These are phyloP conservation scores for Escovopsis sp. DNA, from an alignment of 2,329 filamentous ascomycete species.

Conservation along the genomic window DNA sequence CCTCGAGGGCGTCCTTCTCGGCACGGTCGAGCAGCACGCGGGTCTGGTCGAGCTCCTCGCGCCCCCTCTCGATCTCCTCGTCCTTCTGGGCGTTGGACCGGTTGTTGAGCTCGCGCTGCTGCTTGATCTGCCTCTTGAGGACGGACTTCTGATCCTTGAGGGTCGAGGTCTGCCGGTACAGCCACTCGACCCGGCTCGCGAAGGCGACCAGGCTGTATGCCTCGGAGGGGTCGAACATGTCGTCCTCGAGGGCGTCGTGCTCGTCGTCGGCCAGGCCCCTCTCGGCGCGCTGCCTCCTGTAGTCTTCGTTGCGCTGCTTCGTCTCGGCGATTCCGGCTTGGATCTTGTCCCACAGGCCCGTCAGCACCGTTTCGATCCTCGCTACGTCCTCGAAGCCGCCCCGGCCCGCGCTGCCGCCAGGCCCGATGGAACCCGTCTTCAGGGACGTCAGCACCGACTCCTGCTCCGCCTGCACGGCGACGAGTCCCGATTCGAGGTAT, in stretches of 20 bases:
- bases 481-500: slow-evolving; percentile 54
- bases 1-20: slow-evolving; percentile 22
- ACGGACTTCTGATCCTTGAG: slow-evolving; percentile 82
- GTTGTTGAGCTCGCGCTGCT: slow-evolving; percentile 83
- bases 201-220: slow-evolving; percentile 63
- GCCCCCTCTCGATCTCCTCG: slow-evolving; percentile 44
- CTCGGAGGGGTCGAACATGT: slow-evolving; percentile 42
- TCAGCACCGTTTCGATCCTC: slow-evolving; percentile 42
- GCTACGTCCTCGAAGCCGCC: slow-evolving; percentile 20
- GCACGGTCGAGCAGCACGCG: slow-evolving; percentile 21
- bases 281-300: slow-evolving; percentile 35
- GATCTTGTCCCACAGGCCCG: slow-evolving; percentile 43
- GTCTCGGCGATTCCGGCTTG: slow-evolving; percentile 36
- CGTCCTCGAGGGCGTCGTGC: slow-evolving; percentile 11
- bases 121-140: slow-evolving; percentile 81
- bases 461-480: slow-evolving; percentile 44
- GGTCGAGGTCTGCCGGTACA: slow-evolving; percentile 62
- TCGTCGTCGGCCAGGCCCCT: slow-evolving; percentile 45
- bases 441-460: slow-evolving; percentile 18
- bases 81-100: slow-evolving; percentile 65
- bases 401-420: slow-evolving; percentile 1
- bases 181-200: slow-evolving; percentile 60
- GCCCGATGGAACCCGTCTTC: too few relatives aligned
- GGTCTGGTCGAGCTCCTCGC: slow-evolving; percentile 38
- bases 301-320: slow-evolving; percentile 38